Conservation (phyloP, 2,329 filamentous ascomycete genomes). For the Colletotrichum musae region DNA sequence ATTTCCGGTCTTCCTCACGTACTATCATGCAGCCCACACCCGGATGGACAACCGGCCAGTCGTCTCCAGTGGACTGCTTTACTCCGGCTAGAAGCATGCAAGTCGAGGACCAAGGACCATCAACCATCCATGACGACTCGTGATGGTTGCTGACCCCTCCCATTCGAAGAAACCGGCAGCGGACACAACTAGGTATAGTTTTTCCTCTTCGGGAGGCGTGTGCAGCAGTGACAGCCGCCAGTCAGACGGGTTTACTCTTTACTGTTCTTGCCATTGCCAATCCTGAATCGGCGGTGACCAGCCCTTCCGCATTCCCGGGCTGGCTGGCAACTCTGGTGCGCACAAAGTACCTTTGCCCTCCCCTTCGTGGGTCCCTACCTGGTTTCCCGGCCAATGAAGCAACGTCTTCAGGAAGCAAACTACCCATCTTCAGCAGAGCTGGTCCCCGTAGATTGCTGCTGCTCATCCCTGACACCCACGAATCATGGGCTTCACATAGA, state of each 20-base stretch:
- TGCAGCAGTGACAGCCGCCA: slow-evolving; percentile 16
- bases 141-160: neutral
- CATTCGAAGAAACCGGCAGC: neutral
- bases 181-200: slow-evolving; percentile 1
- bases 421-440: slow-evolving; percentile 18
- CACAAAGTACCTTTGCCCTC: slow-evolving; percentile 30
- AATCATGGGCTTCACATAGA: slow-evolving; percentile 35
- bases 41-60: slow-evolving; percentile 5
- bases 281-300: slow-evolving; percentile 6
- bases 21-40: slow-evolving; percentile 16
- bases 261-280: neutral
- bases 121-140: neutral
- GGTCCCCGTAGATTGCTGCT: slow-evolving; percentile 26
- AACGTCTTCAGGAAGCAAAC: slow-evolving; percentile 3
- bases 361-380: slow-evolving; percentile 2
- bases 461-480: slow-evolving; percentile 28
- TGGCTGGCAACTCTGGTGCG: slow-evolving; percentile 14
- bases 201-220: slow-evolving; percentile 12
- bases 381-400: slow-evolving; percentile 20
- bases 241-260: slow-evolving; percentile 9
- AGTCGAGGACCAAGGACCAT: neutral
- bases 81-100: slow-evolving; percentile 6
- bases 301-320: slow-evolving; percentile 7
- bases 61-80: slow-evolving; percentile 8
- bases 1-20: slow-evolving; percentile 9